Evolutionary conservation across 192 early-diverging fungal species (phyloP).

Genomic region (Backusella parvicylindrica): DNA sequence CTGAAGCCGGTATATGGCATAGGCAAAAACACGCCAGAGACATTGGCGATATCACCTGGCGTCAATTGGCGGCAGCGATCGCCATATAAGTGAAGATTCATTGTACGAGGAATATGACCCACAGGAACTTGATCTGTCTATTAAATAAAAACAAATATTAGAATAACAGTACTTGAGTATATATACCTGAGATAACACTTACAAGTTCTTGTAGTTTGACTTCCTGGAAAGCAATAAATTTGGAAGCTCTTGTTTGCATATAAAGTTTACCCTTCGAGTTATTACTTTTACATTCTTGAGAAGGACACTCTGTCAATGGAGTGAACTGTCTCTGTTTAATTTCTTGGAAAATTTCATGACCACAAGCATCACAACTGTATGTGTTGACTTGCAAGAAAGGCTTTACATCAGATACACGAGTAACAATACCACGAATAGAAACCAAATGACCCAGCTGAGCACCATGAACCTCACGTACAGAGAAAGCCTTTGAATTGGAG

Average conservation of each 20-base stretch:
- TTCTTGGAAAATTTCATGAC: constrained; percentile 94
- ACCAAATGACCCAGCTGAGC: constrained; percentile 80
- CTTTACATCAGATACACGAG: constrained; percentile 90
- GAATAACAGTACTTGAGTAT: background rate
- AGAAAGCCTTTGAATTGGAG: constrained; percentile 53
- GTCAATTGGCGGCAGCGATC: constrained; percentile 72
- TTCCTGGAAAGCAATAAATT: constrained; percentile 95
- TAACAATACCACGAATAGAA: constrained; percentile 89
- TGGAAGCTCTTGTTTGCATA: constrained; percentile 88
- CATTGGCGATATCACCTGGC: constrained; percentile 84
- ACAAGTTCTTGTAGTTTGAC: constrained; percentile 95
- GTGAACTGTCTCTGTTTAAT: constrained; percentile 71
- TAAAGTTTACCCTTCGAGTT: constrained; percentile 78
- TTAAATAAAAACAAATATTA: background rate
- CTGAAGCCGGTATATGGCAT: constrained; percentile 92
- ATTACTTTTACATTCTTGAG: constrained; percentile 77
- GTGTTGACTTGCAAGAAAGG: constrained; percentile 86
- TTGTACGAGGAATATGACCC: constrained; percentile 95
- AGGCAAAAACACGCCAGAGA: constrained; percentile 88
- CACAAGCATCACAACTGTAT: constrained; percentile 92
- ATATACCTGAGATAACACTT: constrained; percentile 10
- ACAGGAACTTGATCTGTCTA: constrained; percentile 96
- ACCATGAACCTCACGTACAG: constrained; percentile 87
- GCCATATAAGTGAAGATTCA: constrained; percentile 89
- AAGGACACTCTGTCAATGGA: constrained; percentile 80